Conservation (phyloP, 2,329 filamentous ascomycete genomes). For the Aspergillus puulaauensis region DNA sequence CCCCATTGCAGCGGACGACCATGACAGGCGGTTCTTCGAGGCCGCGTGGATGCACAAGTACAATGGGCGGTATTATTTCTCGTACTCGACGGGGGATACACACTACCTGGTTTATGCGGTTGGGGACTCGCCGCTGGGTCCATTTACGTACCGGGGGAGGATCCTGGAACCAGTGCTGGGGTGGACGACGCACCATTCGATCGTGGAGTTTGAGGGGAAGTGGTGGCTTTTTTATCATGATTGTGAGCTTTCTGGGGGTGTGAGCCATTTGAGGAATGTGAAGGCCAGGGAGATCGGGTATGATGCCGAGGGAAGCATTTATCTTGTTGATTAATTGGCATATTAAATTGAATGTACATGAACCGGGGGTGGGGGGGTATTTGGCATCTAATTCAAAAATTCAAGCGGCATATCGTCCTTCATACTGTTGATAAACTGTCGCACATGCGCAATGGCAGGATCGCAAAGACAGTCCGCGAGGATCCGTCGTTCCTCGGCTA, state of each 20-base stretch:
- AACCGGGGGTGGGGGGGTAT: not conserved
- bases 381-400: not conserved
- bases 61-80: slow-evolving; percentile 69
- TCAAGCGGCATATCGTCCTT: not conserved
- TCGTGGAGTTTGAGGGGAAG: slow-evolving; percentile 68
- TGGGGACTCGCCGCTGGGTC: slow-evolving; percentile 64
- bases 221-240: slow-evolving; percentile 81
- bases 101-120: slow-evolving; percentile 72
- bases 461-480: slow-evolving; percentile 1
- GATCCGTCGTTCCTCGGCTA: not conserved
- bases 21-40: slow-evolving; percentile 76
- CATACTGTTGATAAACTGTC: slow-evolving; percentile 3
- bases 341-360: not conserved
- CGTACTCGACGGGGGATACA: slow-evolving; percentile 75
- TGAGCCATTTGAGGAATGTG: slow-evolving; percentile 70
- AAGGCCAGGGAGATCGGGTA: slow-evolving; percentile 76
- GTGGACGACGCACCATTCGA: slow-evolving; percentile 80
- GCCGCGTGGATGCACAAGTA: slow-evolving; percentile 78
- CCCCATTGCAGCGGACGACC: slow-evolving; percentile 65
- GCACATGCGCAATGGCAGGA: slow-evolving; percentile 3
- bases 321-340: slow-evolving; percentile 11
- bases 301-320: slow-evolving; percentile 63
- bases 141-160: slow-evolving; percentile 69
- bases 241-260: slow-evolving; percentile 64
- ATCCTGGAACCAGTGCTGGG: slow-evolving; percentile 75